A percentile compares a stretch with the other conserved stretches of the same genome.
Evolutionary conservation across 805 yeast genomes (phyloP).

Genomic region (Yarrowia divulgata): DNA sequence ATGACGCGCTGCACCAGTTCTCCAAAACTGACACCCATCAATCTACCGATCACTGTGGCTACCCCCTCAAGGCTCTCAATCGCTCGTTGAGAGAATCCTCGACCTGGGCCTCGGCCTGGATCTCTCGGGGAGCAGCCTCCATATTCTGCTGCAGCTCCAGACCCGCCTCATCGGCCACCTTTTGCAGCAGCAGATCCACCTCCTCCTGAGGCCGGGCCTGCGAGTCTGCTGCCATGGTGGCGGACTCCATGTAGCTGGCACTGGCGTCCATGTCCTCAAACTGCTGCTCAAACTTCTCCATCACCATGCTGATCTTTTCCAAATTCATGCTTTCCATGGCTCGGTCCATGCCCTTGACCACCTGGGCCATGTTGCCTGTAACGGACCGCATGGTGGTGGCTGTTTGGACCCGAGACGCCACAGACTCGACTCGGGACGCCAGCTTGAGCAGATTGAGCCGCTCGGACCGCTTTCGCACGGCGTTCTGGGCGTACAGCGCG

Average conservation of each 20-base stretch:
- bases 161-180: constrained; percentile 97
- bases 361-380: constrained; percentile 91
- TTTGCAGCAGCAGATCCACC: constrained; percentile 86
- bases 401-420: constrained; percentile 93
- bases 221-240: constrained; percentile 88
- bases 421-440: constrained; percentile 92
- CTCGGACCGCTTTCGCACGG: constrained; percentile 90
- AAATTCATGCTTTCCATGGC: constrained; percentile 96
- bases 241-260: constrained; percentile 89
- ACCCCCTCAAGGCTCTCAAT: constrained; percentile 68
- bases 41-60: not conserved
- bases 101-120: constrained; percentile 63
- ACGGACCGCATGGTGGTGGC: constrained; percentile 98
- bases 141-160: constrained; percentile 88
- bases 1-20: too few species aligned
- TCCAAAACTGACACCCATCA: too few species aligned
- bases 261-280: constrained; percentile 96
- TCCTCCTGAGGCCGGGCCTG: constrained; percentile 92
- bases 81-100: constrained; percentile 90
- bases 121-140: constrained; percentile 54
- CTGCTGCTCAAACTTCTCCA: constrained; percentile 97
- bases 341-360: constrained; percentile 93
- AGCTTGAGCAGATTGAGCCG: constrained; percentile 78
- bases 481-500: constrained; percentile 91
- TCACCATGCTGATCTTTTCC: constrained; percentile 88